Evolutionary conservation across 1,284 basidiomycete genomes (phyloP), one percentile per base, ranked within the genome.

Genomic region (Cutaneotrichosporon cutaneum): DNA sequence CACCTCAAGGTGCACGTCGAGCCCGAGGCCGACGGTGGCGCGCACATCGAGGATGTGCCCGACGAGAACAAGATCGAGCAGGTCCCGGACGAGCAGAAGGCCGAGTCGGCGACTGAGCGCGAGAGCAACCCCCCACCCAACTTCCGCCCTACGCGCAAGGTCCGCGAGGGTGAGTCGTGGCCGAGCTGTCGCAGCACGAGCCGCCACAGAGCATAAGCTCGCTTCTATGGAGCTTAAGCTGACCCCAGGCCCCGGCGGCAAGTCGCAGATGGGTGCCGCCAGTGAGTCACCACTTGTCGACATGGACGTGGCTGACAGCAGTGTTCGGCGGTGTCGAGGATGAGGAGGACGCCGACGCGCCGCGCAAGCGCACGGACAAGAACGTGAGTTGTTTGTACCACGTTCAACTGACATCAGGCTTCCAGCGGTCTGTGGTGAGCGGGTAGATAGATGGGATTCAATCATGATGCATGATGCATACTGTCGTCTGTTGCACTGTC

Each of bases 71-170:
- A 48, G 44, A 45, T 45, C 44, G 44, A 45, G 44, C n/a, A 18
- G 44, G 21, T 6, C 35, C 35, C 6, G 5, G 14, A 26, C 33
- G 39, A 47, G 18, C 9, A 24, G 6, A 36, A 39, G 45, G 33
- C 10, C 26, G 44, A n/a, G 27, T 22, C 52, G 33, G 54, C 27
- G 16, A 36, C 57, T n/a, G 50, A 33, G 18, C 66, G 67, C 50
- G 64, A 67, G 47, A 66, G 68, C 24, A 77, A 77, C 61, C 73
- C 75, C 30, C 73, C 74, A 39, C 65, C 71, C 33, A 70, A 68
- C 18, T 80, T 77, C 70, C 68, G 73, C 27, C 77, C 78, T 2
- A 70, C 75, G 4, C 65, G 78, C 53, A 79, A 79, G 61, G 78
- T 80, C 56, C 70, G 74, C 59, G 73, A 80, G 62, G 75, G 77